Evolutionary conservation across 2,329 filamentous ascomycete species (phyloP).

Genomic region (Blumeria hordei): DNA sequence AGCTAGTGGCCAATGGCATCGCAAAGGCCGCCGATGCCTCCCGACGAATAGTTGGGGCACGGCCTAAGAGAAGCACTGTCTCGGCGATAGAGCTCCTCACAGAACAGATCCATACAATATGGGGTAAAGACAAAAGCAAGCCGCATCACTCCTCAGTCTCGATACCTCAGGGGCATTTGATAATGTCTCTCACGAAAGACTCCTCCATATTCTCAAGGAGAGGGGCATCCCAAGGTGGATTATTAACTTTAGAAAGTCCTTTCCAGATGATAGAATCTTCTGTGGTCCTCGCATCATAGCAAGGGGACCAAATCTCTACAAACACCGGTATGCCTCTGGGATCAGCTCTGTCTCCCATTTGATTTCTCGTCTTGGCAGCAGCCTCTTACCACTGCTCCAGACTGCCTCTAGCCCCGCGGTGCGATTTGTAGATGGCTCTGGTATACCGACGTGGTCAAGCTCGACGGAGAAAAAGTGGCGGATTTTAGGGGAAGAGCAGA

Average conservation of each 20-base stretch:
- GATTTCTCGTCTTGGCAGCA: neutral
- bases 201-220: neutral
- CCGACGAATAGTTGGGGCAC: neutral
- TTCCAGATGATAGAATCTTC: neutral
- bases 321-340: neutral
- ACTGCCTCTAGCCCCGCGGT: neutral
- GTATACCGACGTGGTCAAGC: neutral
- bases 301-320: neutral
- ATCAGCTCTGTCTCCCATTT: neutral
- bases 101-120: neutral
- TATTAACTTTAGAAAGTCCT: neutral
- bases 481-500: neutral
- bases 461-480: neutral
- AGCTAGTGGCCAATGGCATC: neutral
- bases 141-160: neutral
- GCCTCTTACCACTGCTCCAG: neutral
- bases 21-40: neutral
- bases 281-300: neutral
- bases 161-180: constrained; percentile 1
- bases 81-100: neutral
- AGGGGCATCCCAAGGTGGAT: neutral
- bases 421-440: neutral
- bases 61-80: neutral
- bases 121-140: neutral
- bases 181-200: neutral